These are phyloP conservation scores for Calocybe gangraenosa DNA, from an alignment of 768 basidiomycete genomes.

Conservation along the genomic window DNA sequence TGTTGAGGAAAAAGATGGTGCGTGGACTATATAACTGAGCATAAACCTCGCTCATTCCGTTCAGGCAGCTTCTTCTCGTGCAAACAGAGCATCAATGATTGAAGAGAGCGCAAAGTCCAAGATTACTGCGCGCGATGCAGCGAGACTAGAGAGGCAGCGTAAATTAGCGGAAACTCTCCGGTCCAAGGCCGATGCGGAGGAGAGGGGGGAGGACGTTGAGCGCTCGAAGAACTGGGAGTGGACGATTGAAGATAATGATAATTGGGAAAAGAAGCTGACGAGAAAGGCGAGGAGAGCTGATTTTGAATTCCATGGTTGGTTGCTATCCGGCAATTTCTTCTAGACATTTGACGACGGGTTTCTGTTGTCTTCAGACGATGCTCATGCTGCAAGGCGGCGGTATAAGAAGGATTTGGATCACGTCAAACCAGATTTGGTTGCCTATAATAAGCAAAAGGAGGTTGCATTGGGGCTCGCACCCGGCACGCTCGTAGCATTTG, in stretches of 20 bases:
- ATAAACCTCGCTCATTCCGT: neutral
- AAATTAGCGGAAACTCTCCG: slow-evolving; percentile 87
- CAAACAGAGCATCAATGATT: slow-evolving; percentile 82
- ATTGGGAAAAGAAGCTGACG: slow-evolving; percentile 90
- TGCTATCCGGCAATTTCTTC: neutral
- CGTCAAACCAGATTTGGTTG: slow-evolving; percentile 82
- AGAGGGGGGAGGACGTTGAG: slow-evolving; percentile 88
- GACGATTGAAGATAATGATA: slow-evolving; percentile 92
- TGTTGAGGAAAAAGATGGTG: slow-evolving; percentile 79
- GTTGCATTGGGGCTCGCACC: slow-evolving; percentile 70
- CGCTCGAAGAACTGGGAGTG: slow-evolving; percentile 93
- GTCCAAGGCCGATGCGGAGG: slow-evolving; percentile 83
- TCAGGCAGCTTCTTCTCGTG: slow-evolving; percentile 75
- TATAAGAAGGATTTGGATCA: slow-evolving; percentile 92
- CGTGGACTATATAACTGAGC: slow-evolving; percentile 19
- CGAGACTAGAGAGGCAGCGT: slow-evolving; percentile 83
- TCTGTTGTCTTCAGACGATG: slow-evolving; percentile 58
- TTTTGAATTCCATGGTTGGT: slow-evolving; percentile 85
- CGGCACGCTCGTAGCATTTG: slow-evolving; percentile 63
- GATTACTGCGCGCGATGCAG: slow-evolving; percentile 71
- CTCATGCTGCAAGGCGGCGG: slow-evolving; percentile 79
- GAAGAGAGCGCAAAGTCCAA: slow-evolving; percentile 81
- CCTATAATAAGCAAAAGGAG: slow-evolving; percentile 90
- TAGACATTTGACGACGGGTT: neutral
- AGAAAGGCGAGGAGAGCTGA: slow-evolving; percentile 82